phyloP scores from a whole-genome alignment of 495 filamentous ascomycete genomes.

The Apodospora peruviana region DNA sequence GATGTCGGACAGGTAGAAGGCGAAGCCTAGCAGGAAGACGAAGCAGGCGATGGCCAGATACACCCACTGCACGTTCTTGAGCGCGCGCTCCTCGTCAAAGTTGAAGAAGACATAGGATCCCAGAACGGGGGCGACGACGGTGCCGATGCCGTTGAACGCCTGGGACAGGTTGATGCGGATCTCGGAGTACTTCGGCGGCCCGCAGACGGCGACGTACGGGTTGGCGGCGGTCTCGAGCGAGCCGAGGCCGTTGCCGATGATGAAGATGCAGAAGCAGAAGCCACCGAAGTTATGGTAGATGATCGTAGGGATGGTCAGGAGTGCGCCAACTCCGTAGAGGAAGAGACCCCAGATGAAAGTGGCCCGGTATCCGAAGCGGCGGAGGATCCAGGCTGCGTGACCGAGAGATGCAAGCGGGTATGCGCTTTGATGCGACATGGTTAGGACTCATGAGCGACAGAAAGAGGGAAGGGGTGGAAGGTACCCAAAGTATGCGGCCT shows the following conservation, averaged over 20 bases:
- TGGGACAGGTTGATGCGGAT: slow-evolving; percentile 66
- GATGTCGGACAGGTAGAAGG: slow-evolving; percentile 61
- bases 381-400: slow-evolving; percentile 55
- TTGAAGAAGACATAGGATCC: slow-evolving; percentile 66
- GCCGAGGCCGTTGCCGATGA: slow-evolving; percentile 62
- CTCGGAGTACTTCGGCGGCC: slow-evolving; percentile 62
- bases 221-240: slow-evolving; percentile 69
- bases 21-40: slow-evolving; percentile 56
- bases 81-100: slow-evolving; percentile 41
- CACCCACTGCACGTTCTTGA: slow-evolving; percentile 65
- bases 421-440: slow-evolving; percentile 26
- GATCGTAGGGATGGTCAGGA: slow-evolving; percentile 50
- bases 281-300: slow-evolving; percentile 57
- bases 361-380: slow-evolving; percentile 56
- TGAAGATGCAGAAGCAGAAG: slow-evolving; percentile 66
- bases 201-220: slow-evolving; percentile 47
- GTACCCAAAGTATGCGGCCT: slow-evolving; percentile 35
- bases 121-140: slow-evolving; percentile 56
- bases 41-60: slow-evolving; percentile 69
- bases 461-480: neutral
- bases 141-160: slow-evolving; percentile 62
- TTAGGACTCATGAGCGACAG: neutral
- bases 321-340: slow-evolving; percentile 37
- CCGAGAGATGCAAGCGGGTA: slow-evolving; percentile 49
- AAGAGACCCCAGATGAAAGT: slow-evolving; percentile 48